These are phyloP conservation scores for Neopestalotiopsis sp. DNA, from an alignment of 2,329 filamentous ascomycete genomes.

Conservation along the genomic window DNA sequence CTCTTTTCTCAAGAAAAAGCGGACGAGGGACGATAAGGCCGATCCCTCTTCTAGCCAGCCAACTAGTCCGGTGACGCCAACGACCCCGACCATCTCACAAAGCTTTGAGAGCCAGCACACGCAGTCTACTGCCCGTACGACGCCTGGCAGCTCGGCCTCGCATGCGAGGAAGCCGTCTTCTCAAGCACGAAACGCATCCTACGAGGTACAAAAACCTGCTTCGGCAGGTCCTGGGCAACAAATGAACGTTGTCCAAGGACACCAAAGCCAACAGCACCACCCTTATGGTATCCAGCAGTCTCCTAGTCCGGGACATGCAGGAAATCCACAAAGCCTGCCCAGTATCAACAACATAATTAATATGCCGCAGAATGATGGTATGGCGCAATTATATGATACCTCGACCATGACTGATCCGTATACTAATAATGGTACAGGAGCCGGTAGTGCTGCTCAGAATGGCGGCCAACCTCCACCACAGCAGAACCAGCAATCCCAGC, in stretches of 20 bases:
- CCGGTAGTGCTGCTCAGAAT: slow-evolving; percentile 40
- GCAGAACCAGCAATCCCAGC: slow-evolving; percentile 30
- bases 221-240: slow-evolving; percentile 37
- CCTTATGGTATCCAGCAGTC: slow-evolving; percentile 51
- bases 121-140: slow-evolving; percentile 38
- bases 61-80: slow-evolving; percentile 67
- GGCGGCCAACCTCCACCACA: slow-evolving; percentile 36
- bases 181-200: slow-evolving; percentile 24
- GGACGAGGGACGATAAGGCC: slow-evolving; percentile 87
- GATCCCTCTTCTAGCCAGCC: slow-evolving; percentile 72
- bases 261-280: slow-evolving; percentile 37
- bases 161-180: slow-evolving; percentile 24
- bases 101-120: slow-evolving; percentile 52
- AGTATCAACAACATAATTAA: slow-evolving; percentile 88
- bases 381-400: slow-evolving; percentile 23
- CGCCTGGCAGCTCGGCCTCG: slow-evolving; percentile 25
- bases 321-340: slow-evolving; percentile 69
- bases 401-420: slow-evolving; percentile 26
- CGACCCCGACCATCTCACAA: slow-evolving; percentile 59
- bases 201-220: slow-evolving; percentile 31
- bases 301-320: slow-evolving; percentile 35
- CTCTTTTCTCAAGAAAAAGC: slow-evolving; percentile 93
- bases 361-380: slow-evolving; percentile 54
- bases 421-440: slow-evolving; percentile 26
- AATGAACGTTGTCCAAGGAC: slow-evolving; percentile 38